A percentile compares a stretch with the other conserved stretches of the same genome.
phyloP scores from a whole-genome alignment of 2,329 filamentous ascomycete genomes.

The Aspergillus sojae region DNA sequence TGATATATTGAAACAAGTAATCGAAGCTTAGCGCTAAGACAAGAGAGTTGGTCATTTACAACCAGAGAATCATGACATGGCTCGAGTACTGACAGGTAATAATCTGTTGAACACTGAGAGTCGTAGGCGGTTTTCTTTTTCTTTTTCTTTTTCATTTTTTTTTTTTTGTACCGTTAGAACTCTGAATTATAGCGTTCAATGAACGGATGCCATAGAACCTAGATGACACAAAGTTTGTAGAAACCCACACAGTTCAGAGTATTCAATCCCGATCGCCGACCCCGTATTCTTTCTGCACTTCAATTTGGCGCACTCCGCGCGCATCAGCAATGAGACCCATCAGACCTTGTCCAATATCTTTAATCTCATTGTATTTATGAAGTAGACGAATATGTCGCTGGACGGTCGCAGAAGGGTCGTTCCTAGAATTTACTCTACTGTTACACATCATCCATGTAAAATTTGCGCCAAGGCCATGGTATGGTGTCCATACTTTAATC shows the following conservation, averaged over 20 bases:
- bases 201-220: neutral
- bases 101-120: too few species aligned
- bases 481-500: conserved; percentile 37
- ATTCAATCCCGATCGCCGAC: conserved; percentile 40
- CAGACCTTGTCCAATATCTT: conserved; percentile 67
- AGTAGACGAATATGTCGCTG: conserved; percentile 66
- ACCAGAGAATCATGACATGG: too few species aligned
- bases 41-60: neutral
- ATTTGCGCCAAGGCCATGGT: neutral
- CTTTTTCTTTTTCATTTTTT: too few species aligned
- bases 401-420: conserved; percentile 56
- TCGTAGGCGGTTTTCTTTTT: too few species aligned
- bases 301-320: conserved; percentile 57
- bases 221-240: neutral
- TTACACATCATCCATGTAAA: neutral
- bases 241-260: neutral
- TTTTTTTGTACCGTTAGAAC: too few species aligned
- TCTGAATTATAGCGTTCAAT: neutral
- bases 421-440: conserved; percentile 18
- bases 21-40: neutral
- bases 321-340: conserved; percentile 69
- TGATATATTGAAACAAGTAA: neutral
- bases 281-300: conserved; percentile 46
- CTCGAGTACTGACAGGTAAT: too few species aligned
- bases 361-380: conserved; percentile 72